phyloP scores from a whole-genome alignment of 345 rosid species.

The Diplotaxis tenuifolia region DNA sequence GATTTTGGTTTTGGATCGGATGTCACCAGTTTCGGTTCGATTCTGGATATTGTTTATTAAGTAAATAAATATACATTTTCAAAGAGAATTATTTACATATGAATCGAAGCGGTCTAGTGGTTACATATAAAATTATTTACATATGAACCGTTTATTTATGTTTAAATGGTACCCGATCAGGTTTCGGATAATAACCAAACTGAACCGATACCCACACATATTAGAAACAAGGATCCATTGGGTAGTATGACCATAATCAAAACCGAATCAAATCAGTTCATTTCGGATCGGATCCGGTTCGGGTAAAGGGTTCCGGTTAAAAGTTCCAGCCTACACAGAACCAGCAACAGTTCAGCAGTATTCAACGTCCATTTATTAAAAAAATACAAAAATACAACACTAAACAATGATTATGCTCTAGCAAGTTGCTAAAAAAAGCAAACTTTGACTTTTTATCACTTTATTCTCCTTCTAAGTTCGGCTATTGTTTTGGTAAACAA shows the following conservation, averaged over 20 bases:
- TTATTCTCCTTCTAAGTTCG: not conserved
- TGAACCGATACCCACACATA: too few species aligned
- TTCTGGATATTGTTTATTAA: not conserved
- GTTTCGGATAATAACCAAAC: not conserved
- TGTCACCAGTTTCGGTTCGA: not conserved
- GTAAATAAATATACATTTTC: too few species aligned
- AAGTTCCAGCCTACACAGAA: too few species aligned
- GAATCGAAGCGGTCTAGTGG: not conserved
- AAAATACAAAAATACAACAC: not conserved
- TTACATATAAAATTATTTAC: too few species aligned
- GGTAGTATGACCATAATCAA: too few species aligned
- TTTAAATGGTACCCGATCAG: not conserved
- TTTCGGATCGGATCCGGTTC: too few species aligned
- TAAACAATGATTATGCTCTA: not conserved
- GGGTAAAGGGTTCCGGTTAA: too few species aligned
- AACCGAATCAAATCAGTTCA: not conserved
- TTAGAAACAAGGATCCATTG: too few species aligned
- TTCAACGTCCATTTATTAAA: not conserved
- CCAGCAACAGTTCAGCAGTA: slow-evolving; percentile 15
- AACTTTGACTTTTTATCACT: slow-evolving; percentile 18
- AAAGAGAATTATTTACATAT: too few species aligned
- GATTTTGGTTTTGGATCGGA: not conserved
- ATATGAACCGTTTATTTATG: not conserved
- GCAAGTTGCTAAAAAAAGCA: slow-evolving; percentile 11
- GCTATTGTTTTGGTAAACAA: not conserved